A percentile compares a stretch with the other conserved stretches of the same genome.
Evolutionary conservation across 2,329 filamentous ascomycete genomes (phyloP).

Genomic region (Thermoascus crustaceus): DNA sequence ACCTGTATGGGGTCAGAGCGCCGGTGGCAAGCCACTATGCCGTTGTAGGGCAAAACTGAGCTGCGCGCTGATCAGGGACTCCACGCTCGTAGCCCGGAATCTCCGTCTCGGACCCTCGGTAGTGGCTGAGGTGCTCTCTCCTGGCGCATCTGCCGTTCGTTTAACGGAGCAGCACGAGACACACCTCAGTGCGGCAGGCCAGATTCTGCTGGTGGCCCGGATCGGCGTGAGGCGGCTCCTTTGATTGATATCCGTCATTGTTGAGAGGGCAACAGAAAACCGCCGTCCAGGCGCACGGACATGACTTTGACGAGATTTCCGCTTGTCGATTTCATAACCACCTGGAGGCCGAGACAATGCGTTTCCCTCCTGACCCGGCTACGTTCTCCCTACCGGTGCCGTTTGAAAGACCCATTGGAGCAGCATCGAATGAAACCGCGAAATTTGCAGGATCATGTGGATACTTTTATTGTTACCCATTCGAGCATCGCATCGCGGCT

Average conservation of each 20-base stretch:
- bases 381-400: constrained; percentile 4
- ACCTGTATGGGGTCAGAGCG: background rate
- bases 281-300: constrained; percentile 15
- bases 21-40: background rate
- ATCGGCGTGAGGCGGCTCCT: too few relatives aligned
- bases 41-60: too few relatives aligned
- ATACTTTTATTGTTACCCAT: constrained; percentile 17
- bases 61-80: too few relatives aligned
- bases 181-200: too few relatives aligned
- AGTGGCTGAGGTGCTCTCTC: too few relatives aligned
- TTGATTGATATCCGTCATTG: constrained; percentile 9
- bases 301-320: constrained; percentile 14
- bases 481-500: constrained; percentile 19
- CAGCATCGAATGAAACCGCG: constrained; percentile 14
- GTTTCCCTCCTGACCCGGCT: constrained; percentile 10
- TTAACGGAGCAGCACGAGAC: too few relatives aligned
- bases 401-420: constrained; percentile 12
- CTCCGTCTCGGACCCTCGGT: too few relatives aligned
- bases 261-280: background rate
- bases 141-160: too few relatives aligned
- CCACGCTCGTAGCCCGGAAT: too few relatives aligned
- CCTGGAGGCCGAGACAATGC: constrained; percentile 10
- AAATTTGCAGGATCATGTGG: constrained; percentile 19
- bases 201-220: too few relatives aligned
- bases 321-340: constrained; percentile 11